These are phyloP conservation scores for Lomentospora prolificans DNA, from an alignment of 2,329 filamentous ascomycete genomes.

Conservation along the genomic window DNA sequence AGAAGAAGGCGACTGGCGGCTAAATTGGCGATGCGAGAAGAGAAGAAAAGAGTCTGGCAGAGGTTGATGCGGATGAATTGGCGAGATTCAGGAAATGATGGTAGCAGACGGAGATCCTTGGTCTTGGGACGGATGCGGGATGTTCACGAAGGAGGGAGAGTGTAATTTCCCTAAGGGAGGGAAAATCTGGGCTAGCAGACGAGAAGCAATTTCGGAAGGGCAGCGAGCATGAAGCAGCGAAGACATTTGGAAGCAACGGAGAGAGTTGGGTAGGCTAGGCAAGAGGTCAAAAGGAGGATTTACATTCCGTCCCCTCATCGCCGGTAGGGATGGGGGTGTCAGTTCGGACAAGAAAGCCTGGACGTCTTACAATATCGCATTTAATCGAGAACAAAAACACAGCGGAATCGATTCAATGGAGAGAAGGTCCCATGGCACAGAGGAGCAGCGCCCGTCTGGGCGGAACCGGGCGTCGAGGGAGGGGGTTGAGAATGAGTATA, in stretches of 20 bases:
- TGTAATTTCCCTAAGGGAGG: background rate
- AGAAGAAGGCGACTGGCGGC: constrained; percentile 1
- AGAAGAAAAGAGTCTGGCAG: background rate
- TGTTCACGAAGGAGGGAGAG: constrained; percentile 1
- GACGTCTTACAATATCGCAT: background rate
- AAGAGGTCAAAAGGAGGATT: constrained; percentile 6
- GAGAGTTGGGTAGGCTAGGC: background rate
- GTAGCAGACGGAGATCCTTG: constrained; percentile 3
- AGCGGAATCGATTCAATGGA: background rate
- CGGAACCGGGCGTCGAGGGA: background rate
- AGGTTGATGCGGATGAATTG: constrained; percentile 10
- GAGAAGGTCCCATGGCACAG: background rate
- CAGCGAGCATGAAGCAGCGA: background rate
- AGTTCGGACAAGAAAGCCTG: constrained; percentile 5
- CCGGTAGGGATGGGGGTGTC: constrained; percentile 4
- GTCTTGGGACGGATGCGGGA: background rate
- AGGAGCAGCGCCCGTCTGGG: background rate
- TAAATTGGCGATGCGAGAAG: constrained; percentile 6
- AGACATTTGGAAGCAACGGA: background rate
- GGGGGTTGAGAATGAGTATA: too few relatives aligned
- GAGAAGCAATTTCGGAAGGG: background rate
- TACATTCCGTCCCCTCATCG: constrained; percentile 8
- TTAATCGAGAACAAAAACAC: background rate
- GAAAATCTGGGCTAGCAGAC: background rate
- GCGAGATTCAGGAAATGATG: background rate